Percentiles rank a stretch among this genome's conserved stretches.
Evolutionary conservation across 176 grass and related monocot species (phyloP).

Genomic region (Leersia perrieri): DNA sequence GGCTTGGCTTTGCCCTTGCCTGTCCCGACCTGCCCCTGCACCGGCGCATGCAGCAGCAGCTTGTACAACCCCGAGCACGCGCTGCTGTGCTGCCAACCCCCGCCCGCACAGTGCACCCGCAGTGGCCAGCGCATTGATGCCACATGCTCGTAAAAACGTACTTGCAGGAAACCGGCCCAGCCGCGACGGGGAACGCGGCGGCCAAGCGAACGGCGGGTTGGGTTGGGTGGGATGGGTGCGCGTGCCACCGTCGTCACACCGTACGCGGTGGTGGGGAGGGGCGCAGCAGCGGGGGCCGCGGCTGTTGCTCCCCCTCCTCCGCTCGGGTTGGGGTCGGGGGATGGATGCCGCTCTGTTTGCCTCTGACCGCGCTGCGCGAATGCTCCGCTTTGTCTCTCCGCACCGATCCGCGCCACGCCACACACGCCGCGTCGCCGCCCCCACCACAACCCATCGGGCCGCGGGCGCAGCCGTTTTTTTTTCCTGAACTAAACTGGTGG

Average conservation of each 20-base stretch:
- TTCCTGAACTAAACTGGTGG: no score
- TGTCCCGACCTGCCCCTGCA: neutral
- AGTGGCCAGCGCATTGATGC: neutral
- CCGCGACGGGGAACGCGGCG: neutral
- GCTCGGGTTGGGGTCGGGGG: neutral
- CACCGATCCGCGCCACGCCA: neutral
- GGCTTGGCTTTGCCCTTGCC: neutral
- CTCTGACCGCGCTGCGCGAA: constrained; percentile 26
- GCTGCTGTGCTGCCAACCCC: no score
- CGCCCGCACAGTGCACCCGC: neutral
- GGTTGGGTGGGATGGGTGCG: no score
- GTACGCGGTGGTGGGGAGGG: neutral
- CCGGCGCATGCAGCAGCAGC: neutral
- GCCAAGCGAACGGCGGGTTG: no score
- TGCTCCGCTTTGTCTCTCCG: constrained; percentile 52
- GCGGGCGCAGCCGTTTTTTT: neutral
- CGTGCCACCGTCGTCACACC: neutral
- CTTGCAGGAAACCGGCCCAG: no score
- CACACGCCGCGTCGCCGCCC: neutral
- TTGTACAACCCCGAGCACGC: neutral
- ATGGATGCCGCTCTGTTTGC: neutral
- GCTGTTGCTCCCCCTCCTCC: neutral
- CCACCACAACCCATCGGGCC: neutral
- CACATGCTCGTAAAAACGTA: neutral
- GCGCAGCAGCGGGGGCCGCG: neutral